Evolutionary conservation across 2,329 filamentous ascomycete genomes (phyloP).

Genomic region (Cryphonectria radicalis): DNA sequence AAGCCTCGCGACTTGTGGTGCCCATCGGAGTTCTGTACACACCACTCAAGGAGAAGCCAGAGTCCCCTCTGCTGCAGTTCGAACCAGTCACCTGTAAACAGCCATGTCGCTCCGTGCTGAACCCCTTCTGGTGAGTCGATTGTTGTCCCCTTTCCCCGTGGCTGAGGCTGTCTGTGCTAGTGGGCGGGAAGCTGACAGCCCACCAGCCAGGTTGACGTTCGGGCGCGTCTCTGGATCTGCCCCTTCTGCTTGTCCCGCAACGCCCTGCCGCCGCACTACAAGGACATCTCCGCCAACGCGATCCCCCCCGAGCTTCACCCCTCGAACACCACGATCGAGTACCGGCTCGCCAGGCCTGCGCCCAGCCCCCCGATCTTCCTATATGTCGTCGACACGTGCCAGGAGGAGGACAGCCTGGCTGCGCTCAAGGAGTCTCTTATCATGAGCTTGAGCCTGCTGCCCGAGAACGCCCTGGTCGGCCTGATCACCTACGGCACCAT

Average conservation of each 20-base stretch:
- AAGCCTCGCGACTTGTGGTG: conserved; percentile 92
- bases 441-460: conserved; percentile 81
- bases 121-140: conserved; percentile 84
- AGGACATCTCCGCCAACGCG: conserved; percentile 82
- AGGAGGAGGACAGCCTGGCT: conserved; percentile 83
- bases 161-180: not conserved
- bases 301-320: conserved; percentile 84
- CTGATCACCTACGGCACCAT: conserved; percentile 91
- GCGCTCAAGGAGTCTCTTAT: conserved; percentile 85
- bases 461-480: conserved; percentile 80
- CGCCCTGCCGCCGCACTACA: conserved; percentile 82
- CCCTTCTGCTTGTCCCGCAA: conserved; percentile 87
- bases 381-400: conserved; percentile 86
- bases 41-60: conserved; percentile 90
- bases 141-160: not conserved
- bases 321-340: conserved; percentile 87
- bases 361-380: conserved; percentile 85
- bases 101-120: conserved; percentile 93
- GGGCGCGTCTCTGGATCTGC: conserved; percentile 85
- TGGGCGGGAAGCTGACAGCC: conserved; percentile 32
- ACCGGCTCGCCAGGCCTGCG: conserved; percentile 78
- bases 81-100: conserved; percentile 97
- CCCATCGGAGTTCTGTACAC: conserved; percentile 97
- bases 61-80: conserved; percentile 88
- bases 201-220: conserved; percentile 77